Evolutionary conservation across 768 basidiomycete species (phyloP), one percentile per base, ranked within the genome.

Genomic region (Sporobolomyces phaffii): DNA sequence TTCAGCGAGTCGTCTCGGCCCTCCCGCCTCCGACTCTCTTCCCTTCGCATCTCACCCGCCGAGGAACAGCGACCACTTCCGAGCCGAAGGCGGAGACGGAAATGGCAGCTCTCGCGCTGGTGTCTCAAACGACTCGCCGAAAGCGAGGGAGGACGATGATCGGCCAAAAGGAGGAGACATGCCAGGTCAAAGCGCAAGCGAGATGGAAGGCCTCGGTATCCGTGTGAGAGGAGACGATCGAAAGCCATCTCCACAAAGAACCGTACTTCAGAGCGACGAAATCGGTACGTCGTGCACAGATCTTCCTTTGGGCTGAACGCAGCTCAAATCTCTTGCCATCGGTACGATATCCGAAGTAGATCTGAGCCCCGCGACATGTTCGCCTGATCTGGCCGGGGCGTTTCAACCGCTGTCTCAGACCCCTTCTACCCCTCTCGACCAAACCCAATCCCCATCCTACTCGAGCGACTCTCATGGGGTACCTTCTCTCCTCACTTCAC

Each of bases 401-500:
- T 31, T 29, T 31, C 7, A 29, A 14, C 5, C 40, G 20, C 10
- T 34, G 24, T 45, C 34, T 20, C 48, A 26, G 48, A n/a, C 48
- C 1, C n/a, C 56, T 2, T 24, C 60, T 13, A 15, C 24, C 31
- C 33, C 24, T 5, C 24, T 36, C 3, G 22, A 24, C 7, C 13
- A 18, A 17, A 5, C 31, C 24, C 15, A 20, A 29, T 62, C 56
- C 3, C 58, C 50, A 5, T 41, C 64, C 8, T 45, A 58, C 18
- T 60, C 64, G 4, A 38, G 34, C 28, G 47, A n/a, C 22, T 62
- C 65, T 10, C 43, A 38, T n/a, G 5, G 15, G 14, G 48, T 61
- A 0, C 66, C 60, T 4, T 62, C 66, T 1, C 61, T 68, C 26
- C 8, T 59, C 17, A 63, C 56, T 5, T 62, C 60, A 9, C 65